A percentile compares a stretch with the other conserved stretches of the same genome.
These are phyloP conservation scores for Aureobasidium sp. DNA, from an alignment of 2,329 filamentous ascomycete genomes.

Conservation along the genomic window DNA sequence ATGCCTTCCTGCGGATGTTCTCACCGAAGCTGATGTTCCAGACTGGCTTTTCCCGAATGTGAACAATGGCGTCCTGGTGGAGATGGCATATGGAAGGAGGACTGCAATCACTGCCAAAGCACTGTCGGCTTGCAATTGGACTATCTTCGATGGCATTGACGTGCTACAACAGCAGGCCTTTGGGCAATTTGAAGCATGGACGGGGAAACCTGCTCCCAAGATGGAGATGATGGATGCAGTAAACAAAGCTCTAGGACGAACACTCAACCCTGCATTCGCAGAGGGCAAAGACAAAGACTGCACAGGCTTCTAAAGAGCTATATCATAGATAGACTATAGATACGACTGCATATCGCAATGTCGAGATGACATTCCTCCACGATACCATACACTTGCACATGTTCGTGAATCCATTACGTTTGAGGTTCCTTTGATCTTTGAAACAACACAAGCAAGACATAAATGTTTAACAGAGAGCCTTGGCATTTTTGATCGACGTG, in stretches of 20 bases:
- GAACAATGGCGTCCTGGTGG: not conserved
- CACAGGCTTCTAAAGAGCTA: too few relatives aligned
- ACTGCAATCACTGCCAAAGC: not conserved
- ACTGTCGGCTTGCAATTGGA: not conserved
- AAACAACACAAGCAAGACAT: too few relatives aligned
- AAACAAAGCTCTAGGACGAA: not conserved
- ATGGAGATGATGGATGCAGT: slow-evolving; percentile 5
- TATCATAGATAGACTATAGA: too few relatives aligned
- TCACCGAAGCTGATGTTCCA: not conserved
- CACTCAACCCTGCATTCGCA: not conserved
- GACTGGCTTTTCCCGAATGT: not conserved
- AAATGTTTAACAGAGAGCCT: too few relatives aligned
- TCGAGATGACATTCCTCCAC: too few relatives aligned
- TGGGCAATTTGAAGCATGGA: slow-evolving; percentile 3
- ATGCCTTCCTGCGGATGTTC: not conserved
- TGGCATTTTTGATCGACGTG: too few relatives aligned
- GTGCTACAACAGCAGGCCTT: slow-evolving; percentile 7
- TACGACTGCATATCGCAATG: too few relatives aligned
- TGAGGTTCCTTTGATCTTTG: too few relatives aligned
- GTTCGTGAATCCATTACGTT: too few relatives aligned
- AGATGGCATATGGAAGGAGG: not conserved
- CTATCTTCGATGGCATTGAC: not conserved
- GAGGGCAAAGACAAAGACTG: too few relatives aligned
- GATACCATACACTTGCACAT: too few relatives aligned
- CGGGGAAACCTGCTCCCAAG: not conserved